Evolutionary conservation across 805 yeast species (phyloP).

Genomic region (Saccharomycopsis capsularis): DNA sequence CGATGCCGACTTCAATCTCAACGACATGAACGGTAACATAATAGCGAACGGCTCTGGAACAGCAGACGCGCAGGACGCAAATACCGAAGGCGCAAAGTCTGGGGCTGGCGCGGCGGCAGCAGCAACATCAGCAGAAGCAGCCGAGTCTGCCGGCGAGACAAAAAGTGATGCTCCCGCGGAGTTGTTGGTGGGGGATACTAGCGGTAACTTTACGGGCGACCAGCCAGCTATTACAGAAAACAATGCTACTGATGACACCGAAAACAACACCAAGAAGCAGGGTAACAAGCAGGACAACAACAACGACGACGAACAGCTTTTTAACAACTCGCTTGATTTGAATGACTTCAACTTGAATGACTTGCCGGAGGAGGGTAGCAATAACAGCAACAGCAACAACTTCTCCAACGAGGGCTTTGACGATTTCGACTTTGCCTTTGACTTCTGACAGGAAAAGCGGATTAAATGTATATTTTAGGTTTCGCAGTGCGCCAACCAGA

Average conservation of each 20-base stretch:
- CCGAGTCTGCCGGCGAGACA: background rate
- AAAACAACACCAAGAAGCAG: background rate
- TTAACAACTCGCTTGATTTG: constrained; percentile 14
- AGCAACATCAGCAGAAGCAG: background rate
- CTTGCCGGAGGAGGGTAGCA: constrained; percentile 5
- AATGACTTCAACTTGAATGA: constrained; percentile 19
- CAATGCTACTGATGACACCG: background rate
- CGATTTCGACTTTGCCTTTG: constrained; percentile 19
- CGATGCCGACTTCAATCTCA: background rate
- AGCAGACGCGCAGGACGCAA: too few relatives aligned
- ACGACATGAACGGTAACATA: background rate
- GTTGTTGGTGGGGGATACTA: too few relatives aligned
- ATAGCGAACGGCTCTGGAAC: background rate
- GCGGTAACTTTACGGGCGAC: background rate
- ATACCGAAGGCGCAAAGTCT: too few relatives aligned
- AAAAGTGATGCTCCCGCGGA: background rate
- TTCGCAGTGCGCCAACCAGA: too few relatives aligned
- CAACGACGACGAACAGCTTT: constrained; percentile 8
- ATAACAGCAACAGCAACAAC: background rate
- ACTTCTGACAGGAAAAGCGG: constrained; percentile 4
- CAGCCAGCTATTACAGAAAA: background rate
- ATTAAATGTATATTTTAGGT: too few relatives aligned
- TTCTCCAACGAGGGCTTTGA: constrained; percentile 10
- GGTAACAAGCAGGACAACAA: background rate
- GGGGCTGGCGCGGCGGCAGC: background rate